These are phyloP conservation scores for Calonectria henricotiae DNA, from an alignment of 2,329 filamentous ascomycete species.

Conservation along the genomic window DNA sequence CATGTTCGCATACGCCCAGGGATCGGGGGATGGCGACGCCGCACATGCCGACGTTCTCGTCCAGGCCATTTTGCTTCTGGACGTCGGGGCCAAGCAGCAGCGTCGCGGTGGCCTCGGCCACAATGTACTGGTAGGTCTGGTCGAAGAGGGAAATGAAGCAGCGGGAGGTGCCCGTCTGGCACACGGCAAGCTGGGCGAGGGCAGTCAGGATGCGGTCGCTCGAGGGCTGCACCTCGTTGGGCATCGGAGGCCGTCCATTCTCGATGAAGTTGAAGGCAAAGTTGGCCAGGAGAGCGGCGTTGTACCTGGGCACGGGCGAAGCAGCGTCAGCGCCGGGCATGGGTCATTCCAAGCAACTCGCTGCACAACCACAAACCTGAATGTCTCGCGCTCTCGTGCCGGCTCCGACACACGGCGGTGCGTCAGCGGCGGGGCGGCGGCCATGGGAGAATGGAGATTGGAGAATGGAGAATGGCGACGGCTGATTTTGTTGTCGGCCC, in stretches of 20 bases:
- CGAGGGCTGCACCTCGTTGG: constrained; percentile 49
- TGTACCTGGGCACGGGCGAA: constrained; percentile 7
- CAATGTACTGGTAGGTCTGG: constrained; percentile 63
- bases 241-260: constrained; percentile 22
- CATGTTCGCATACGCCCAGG: constrained; percentile 53
- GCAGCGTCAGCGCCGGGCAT: constrained; percentile 4
- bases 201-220: constrained; percentile 63
- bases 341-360: constrained; percentile 11
- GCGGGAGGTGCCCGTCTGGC: constrained; percentile 61
- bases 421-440: constrained; percentile 20
- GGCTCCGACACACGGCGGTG: constrained; percentile 26
- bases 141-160: constrained; percentile 70
- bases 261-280: constrained; percentile 29
- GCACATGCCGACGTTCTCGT: constrained; percentile 55
- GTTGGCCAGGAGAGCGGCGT: constrained; percentile 25
- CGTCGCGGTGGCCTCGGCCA: constrained; percentile 67
- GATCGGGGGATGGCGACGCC: constrained; percentile 55
- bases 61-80: constrained; percentile 35
- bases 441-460: constrained; percentile 6
- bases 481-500: constrained; percentile 1
- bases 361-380: constrained; percentile 30
- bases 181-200: constrained; percentile 66
- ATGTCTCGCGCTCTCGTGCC: constrained; percentile 34
- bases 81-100: constrained; percentile 55
- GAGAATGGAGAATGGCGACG: not conserved